Conservation (phyloP, 1,284 basidiomycete genomes). For the Cutaneotrichosporon daszewskae region DNA sequence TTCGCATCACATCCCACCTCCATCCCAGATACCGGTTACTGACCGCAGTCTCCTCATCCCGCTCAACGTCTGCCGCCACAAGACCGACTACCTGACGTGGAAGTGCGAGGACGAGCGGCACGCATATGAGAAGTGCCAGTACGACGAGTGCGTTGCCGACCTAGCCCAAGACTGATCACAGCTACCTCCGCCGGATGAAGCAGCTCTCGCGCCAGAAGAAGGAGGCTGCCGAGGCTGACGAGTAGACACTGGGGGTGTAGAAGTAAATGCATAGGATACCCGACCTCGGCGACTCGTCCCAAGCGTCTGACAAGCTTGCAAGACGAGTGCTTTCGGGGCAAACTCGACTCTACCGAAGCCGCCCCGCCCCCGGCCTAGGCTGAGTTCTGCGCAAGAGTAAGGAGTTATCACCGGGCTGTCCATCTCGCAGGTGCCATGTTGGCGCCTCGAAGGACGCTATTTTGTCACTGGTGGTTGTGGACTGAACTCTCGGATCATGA, state of each 20-base stretch:
- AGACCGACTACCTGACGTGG: slow-evolving; percentile 70
- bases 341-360: too few relatives aligned
- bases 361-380: too few relatives aligned
- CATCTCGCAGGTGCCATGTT: too few relatives aligned
- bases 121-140: slow-evolving; percentile 64
- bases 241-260: slow-evolving; percentile 25
- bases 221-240: slow-evolving; percentile 54
- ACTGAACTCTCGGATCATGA: too few relatives aligned
- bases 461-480: too few relatives aligned
- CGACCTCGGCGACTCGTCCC: too few relatives aligned
- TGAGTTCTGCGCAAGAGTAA: too few relatives aligned
- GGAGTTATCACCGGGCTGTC: too few relatives aligned
- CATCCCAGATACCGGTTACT: slow-evolving; percentile 1
- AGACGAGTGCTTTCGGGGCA: too few relatives aligned
- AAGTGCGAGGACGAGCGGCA: slow-evolving; percentile 67
- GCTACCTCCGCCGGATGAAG: slow-evolving; percentile 79
- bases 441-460: too few relatives aligned
- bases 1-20: background rate
- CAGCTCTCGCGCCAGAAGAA: slow-evolving; percentile 64
- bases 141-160: slow-evolving; percentile 67
- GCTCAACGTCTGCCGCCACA: slow-evolving; percentile 70
- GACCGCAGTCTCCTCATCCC: slow-evolving; percentile 70
- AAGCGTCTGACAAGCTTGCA: too few relatives aligned
- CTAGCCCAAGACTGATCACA: slow-evolving; percentile 35
- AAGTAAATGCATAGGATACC: slow-evolving; percentile 20